phyloP scores from a whole-genome alignment of 176 grass and related monocot species.

The Puccinellia tenuiflora region DNA sequence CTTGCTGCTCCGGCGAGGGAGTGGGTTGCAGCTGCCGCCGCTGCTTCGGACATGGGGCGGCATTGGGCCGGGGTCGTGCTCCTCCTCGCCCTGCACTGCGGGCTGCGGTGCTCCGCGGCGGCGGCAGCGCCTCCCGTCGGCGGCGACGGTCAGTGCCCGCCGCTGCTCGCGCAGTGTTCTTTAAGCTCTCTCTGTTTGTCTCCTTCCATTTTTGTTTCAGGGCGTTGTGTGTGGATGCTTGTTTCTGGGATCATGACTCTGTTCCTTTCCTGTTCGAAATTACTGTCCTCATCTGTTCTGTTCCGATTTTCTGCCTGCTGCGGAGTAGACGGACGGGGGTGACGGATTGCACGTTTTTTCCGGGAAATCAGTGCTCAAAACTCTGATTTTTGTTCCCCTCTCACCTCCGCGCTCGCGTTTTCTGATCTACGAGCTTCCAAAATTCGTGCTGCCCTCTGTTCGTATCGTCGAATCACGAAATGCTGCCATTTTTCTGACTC shows the following conservation, averaged over 20 bases:
- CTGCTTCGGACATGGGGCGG: slow-evolving; percentile 10
- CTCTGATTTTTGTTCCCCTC: background rate
- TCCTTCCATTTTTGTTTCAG: background rate
- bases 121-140: background rate
- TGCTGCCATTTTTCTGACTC: background rate
- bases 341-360: too few relatives aligned
- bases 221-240: background rate
- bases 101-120: slow-evolving; percentile 1
- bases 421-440: background rate
- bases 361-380: background rate
- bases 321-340: too few relatives aligned
- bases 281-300: slow-evolving; percentile 10
- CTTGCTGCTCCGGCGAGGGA: background rate
- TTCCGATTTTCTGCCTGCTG: background rate
- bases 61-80: background rate
- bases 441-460: background rate
- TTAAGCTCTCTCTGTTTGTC: background rate
- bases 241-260: background rate
- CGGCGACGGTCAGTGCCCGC: slow-evolving; percentile 31
- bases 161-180: background rate
- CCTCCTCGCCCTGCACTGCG: slow-evolving; percentile 49
- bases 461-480: background rate
- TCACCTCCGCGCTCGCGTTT: background rate
- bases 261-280: background rate
- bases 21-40: background rate